Conservation (phyloP, 225 moss, liverwort and hornwort genomes). For the Thuidium tamariscinum region DNA sequence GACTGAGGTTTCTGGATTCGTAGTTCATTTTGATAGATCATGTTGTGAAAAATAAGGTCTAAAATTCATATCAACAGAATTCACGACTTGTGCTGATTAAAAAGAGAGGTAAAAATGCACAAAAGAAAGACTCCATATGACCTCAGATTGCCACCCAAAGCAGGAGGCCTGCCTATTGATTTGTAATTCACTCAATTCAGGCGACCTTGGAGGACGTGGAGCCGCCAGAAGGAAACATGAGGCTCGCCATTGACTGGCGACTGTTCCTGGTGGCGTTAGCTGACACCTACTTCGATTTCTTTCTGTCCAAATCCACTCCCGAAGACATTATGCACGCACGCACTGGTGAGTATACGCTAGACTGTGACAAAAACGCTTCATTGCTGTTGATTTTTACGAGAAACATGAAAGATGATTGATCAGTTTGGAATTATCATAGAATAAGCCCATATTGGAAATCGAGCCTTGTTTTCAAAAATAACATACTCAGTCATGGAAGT, state of each 20-base stretch:
- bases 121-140: background rate
- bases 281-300: conserved; percentile 59
- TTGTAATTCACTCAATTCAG: background rate
- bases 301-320: conserved; percentile 58
- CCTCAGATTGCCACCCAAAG: background rate
- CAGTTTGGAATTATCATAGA: background rate
- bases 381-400: background rate
- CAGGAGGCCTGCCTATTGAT: background rate
- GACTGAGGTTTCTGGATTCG: background rate
- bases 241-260: conserved; percentile 52
- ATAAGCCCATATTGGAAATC: background rate
- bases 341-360: conserved; percentile 24
- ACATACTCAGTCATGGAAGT: background rate
- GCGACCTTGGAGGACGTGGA: conserved; percentile 14
- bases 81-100: background rate
- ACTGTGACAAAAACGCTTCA: background rate
- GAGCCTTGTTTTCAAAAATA: background rate
- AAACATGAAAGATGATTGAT: background rate
- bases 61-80: background rate
- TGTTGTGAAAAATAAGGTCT: background rate
- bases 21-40: background rate
- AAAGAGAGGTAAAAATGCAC: too few relatives aligned
- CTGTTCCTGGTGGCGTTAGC: conserved; percentile 63
- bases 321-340: conserved; percentile 60
- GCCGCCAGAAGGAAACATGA: background rate